Percentiles rank a stretch among this genome's conserved stretches.
Conservation (phyloP, 768 basidiomycete species). For the Rhodosporidiobolus sp. region DNA sequence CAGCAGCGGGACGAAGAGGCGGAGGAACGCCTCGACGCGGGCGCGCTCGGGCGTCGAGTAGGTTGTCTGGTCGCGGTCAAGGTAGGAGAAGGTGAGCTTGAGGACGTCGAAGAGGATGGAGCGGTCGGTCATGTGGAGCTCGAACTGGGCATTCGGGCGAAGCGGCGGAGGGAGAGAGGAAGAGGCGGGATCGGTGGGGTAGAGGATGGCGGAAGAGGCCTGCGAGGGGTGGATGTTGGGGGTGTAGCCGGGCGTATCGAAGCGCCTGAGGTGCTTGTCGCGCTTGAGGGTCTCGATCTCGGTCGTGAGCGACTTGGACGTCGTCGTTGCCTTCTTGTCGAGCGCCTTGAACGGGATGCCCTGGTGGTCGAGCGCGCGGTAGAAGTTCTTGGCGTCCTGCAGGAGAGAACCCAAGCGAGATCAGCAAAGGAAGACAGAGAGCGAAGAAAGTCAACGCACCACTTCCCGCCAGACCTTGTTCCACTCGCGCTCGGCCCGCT, state of each 20-base stretch:
- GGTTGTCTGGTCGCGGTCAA: conserved; percentile 69
- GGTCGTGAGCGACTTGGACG: conserved; percentile 72
- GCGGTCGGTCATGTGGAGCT: conserved; percentile 57
- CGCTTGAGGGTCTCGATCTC: conserved; percentile 68
- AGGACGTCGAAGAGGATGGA: conserved; percentile 75
- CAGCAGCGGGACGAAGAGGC: conserved; percentile 76
- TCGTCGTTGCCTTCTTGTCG: conserved; percentile 89
- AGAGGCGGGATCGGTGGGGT: conserved; percentile 49
- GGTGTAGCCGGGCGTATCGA: conserved; percentile 37
- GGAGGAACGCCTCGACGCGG: conserved; percentile 79
- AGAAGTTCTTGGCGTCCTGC: conserved; percentile 86
- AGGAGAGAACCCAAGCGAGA: background rate
- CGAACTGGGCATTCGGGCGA: conserved; percentile 62
- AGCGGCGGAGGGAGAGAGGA: conserved; percentile 47
- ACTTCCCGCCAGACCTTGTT: conserved; percentile 95
- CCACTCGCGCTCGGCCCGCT: conserved; percentile 88
- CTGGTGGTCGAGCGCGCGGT: conserved; percentile 95
- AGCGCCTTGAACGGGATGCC: conserved; percentile 90
- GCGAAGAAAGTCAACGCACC: conserved; percentile 44
- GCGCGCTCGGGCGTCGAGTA: conserved; percentile 72
- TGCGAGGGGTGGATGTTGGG: conserved; percentile 6
- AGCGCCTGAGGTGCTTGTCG: conserved; percentile 49
- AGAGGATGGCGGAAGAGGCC: background rate
- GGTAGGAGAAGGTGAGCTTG: conserved; percentile 84
- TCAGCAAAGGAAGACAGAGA: background rate